phyloP scores from a whole-genome alignment of 441 rosid species.

The Aleurites moluccanus region DNA sequence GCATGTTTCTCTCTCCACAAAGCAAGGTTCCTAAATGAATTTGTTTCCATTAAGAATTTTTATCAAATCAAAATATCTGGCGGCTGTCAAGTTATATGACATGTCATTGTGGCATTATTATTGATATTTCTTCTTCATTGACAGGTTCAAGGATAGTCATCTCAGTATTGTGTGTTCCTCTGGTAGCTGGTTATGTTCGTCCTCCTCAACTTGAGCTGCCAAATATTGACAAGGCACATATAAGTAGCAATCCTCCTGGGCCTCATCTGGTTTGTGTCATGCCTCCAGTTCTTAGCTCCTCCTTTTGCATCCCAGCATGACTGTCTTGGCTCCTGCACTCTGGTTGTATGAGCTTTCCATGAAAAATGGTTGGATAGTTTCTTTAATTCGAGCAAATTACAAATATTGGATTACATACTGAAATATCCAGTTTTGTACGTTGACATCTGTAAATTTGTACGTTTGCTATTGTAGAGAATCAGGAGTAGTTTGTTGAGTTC shows the following conservation, averaged over 20 bases:
- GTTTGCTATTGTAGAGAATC: slow-evolving; percentile 11
- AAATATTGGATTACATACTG: not conserved
- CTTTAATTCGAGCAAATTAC: slow-evolving; percentile 14
- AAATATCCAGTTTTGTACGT: slow-evolving; percentile 20
- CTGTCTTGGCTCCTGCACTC: slow-evolving; percentile 7
- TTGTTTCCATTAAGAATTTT: slow-evolving; percentile 10
- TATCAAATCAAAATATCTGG: not conserved
- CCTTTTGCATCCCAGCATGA: slow-evolving; percentile 72
- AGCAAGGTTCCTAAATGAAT: slow-evolving; percentile 54
- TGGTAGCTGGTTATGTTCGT: slow-evolving; percentile 87
- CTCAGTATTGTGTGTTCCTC: slow-evolving; percentile 77
- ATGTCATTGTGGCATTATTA: slow-evolving; percentile 1
- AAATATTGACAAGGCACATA: slow-evolving; percentile 57
- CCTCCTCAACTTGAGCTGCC: slow-evolving; percentile 87
- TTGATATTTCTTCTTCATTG: slow-evolving; percentile 4
- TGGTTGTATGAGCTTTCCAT: slow-evolving; percentile 9
- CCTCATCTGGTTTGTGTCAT: slow-evolving; percentile 90
- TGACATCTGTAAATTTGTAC: slow-evolving; percentile 29
- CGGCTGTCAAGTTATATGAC: not conserved
- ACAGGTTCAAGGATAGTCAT: slow-evolving; percentile 87
- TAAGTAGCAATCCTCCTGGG: slow-evolving; percentile 86
- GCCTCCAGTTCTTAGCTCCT: slow-evolving; percentile 89
- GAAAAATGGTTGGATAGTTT: not conserved
- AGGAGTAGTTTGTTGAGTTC: slow-evolving; percentile 15
- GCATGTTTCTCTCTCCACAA: slow-evolving; percentile 59